Base-by-base conservation (phyloP, 768 basidiomycete species). In the Tylopilus sp. region DNA sequence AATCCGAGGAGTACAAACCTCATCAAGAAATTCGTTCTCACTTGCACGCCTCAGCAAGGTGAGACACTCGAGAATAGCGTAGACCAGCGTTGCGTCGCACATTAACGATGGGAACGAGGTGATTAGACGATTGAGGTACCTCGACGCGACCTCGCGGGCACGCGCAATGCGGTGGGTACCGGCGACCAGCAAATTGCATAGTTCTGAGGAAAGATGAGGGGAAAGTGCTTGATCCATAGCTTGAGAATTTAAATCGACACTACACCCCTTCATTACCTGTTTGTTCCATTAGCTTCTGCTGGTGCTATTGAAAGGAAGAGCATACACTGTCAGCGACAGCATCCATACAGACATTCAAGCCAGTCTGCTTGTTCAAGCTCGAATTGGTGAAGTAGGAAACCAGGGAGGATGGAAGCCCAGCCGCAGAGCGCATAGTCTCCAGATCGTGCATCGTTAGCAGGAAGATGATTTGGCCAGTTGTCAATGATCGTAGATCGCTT, bases 61-160 rank as follows among this genome's bases (percentile, higher is more conserved):
- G 52, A 99, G 76, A 40, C 91, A 86, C 62, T 99, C 95, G 35
- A 98, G 75, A 43, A 98, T 87, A 35, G 90, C 83, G 57, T 87
- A 93, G 6, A 98, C 88, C 12, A 98, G 78, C 10, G 84, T 77
- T 4, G 86, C 81, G 61, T 95, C 88, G 69, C 95, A 98, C 82
- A 97, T 88, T 44, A 99, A 74, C 13, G 94, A 93, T 2, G 97
- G 94, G 70, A 98, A 98, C 2, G 88, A 91, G 8, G 84, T 86
- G 57, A 98, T 85, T 36, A 98, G 74, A 35, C 84, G 80, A 69
- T 92, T 82, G 23, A 98, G 77, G 64, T 89, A 97, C 68, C 82
- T 86, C 38, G 85, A 78, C 1, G 95, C 90, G 26, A 93, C 76
- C 30, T 88, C 86, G 30, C 95, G 79, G 45, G 87, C 88, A 64